Percentiles rank a stretch among this genome's conserved stretches.
These are phyloP conservation scores for Skeletonema potamos DNA, from an alignment of 108 stramenopile species.

Conservation along the genomic window DNA sequence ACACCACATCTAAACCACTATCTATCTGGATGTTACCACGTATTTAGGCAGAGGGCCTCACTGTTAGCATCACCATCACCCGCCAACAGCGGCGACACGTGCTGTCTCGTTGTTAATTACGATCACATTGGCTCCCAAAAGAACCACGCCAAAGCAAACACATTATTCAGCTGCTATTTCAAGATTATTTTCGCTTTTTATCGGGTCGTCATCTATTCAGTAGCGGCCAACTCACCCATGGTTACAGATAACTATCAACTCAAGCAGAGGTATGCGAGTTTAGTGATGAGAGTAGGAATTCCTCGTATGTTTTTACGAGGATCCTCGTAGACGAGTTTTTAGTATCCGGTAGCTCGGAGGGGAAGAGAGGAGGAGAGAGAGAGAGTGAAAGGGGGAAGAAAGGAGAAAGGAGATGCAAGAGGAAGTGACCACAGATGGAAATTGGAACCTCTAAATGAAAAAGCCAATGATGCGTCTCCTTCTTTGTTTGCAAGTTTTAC, in stretches of 20 bases:
- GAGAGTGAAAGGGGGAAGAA: too few species aligned
- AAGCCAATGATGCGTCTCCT: too few species aligned
- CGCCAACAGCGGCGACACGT: neutral
- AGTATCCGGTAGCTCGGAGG: neutral
- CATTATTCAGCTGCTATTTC: neutral
- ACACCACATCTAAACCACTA: too few species aligned
- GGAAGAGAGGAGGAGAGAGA: too few species aligned
- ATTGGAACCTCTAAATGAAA: too few species aligned
- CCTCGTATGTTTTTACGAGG: neutral
- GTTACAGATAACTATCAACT: slow-evolving; percentile 2
- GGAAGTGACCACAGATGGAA: too few species aligned
- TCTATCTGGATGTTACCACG: neutral
- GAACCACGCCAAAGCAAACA: neutral
- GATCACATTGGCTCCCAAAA: neutral
- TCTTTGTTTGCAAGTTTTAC: too few species aligned
- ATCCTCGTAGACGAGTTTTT: neutral
- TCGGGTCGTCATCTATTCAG: neutral
- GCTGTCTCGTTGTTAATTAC: neutral
- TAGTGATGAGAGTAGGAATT: neutral
- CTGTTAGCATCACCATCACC: neutral
- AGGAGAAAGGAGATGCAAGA: too few species aligned
- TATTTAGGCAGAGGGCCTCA: neutral
- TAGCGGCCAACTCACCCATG: slow-evolving; percentile 26
- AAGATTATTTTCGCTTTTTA: neutral
- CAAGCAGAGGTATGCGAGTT: neutral